phyloP scores from a whole-genome alignment of 768 basidiomycete species.

The Pleurotus eryngii region DNA sequence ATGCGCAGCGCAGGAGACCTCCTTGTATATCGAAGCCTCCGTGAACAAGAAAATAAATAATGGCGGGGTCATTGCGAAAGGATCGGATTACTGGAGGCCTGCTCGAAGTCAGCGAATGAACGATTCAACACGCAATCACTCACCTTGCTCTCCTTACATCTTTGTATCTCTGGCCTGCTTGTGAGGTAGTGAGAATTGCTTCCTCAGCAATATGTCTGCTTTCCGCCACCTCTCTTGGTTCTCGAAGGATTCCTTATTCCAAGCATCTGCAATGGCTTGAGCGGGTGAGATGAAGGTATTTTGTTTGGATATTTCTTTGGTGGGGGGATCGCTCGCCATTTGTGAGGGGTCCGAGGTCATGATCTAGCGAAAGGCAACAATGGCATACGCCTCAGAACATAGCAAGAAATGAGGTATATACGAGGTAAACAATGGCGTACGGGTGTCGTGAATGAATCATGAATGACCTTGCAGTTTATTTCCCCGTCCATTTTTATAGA shows the following conservation, averaged over 20 bases:
- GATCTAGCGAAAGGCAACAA: constrained; percentile 33
- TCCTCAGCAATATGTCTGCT: constrained; percentile 23
- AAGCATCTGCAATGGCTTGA: constrained; percentile 65
- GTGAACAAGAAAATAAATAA: not conserved
- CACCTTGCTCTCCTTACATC: not conserved
- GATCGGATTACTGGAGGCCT: not conserved
- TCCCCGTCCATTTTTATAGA: constrained; percentile 42
- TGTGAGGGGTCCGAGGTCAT: constrained; percentile 30
- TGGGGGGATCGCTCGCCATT: constrained; percentile 8
- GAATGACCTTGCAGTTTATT: constrained; percentile 5
- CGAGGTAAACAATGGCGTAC: constrained; percentile 9
- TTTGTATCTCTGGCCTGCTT: constrained; percentile 4
- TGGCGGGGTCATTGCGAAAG: too few species aligned
- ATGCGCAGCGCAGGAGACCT: too few species aligned
- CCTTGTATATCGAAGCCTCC: too few species aligned
- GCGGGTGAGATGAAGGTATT: constrained; percentile 44
- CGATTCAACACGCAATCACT: not conserved
- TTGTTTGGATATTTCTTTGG: constrained; percentile 27
- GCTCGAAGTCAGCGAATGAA: not conserved
- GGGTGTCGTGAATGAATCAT: constrained; percentile 9
- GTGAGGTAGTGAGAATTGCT: constrained; percentile 3
- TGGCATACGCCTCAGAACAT: constrained; percentile 28
- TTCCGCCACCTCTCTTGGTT: constrained; percentile 56
- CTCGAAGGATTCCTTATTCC: constrained; percentile 60
- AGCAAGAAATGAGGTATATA: constrained; percentile 21